Conservation (phyloP, 371 early-diverging fungal genomes). For the Basidiobolus meristosporus region DNA sequence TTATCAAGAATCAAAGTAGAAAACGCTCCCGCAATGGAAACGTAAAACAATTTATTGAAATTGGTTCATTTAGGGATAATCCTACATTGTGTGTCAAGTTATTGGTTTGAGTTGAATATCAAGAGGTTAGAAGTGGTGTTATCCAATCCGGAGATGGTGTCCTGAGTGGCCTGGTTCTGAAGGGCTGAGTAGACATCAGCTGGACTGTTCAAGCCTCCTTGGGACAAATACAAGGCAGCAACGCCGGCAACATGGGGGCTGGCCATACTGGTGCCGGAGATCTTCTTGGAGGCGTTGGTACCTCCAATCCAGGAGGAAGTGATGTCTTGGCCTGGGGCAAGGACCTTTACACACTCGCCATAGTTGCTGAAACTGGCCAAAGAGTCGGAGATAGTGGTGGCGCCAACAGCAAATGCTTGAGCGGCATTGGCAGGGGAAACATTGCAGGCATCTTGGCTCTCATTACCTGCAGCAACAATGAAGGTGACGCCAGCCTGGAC, state of each 20-base stretch:
- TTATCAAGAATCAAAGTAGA: too few relatives aligned
- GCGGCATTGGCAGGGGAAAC: slow-evolving; percentile 22
- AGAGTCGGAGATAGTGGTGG: slow-evolving; percentile 8
- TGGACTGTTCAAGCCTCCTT: neutral
- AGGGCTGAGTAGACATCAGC: neutral
- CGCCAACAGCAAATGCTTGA: slow-evolving; percentile 28
- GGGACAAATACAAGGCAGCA: slow-evolving; percentile 22
- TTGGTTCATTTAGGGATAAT: too few relatives aligned
- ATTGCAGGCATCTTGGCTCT: slow-evolving; percentile 20
- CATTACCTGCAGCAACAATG: slow-evolving; percentile 42
- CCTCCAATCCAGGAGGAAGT: too few relatives aligned
- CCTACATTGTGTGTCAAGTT: too few relatives aligned
- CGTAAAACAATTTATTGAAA: too few relatives aligned
- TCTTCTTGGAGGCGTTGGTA: too few relatives aligned
- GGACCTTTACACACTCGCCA: slow-evolving; percentile 17
- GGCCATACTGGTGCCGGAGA: slow-evolving; percentile 29
- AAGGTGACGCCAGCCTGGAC: slow-evolving; percentile 10
- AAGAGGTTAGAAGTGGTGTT: neutral
- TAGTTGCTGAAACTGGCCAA: slow-evolving; percentile 10
- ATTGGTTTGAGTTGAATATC: slow-evolving; percentile 1
- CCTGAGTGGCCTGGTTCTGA: neutral
- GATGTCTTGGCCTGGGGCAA: too few relatives aligned
- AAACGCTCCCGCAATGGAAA: too few relatives aligned
- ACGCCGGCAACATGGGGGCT: slow-evolving; percentile 68
- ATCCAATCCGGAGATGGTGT: neutral